phyloP scores from a whole-genome alignment of 208 protist species.

The Acanthamoeba royreba region DNA sequence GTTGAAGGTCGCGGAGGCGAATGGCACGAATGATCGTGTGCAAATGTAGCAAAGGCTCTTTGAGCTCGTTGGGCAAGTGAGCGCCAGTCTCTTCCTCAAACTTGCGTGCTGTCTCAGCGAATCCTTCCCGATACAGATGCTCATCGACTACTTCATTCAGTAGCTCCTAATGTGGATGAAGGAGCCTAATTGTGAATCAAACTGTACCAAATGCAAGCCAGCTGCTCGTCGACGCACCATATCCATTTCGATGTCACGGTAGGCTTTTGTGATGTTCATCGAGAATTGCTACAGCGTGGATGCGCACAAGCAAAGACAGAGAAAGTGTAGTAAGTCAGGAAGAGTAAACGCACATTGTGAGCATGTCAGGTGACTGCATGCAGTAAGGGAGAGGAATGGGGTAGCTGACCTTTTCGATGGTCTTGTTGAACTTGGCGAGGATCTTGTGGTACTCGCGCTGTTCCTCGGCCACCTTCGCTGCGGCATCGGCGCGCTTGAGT shows the following conservation, averaged over 20 bases:
- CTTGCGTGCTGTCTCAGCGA: neutral
- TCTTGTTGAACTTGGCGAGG: conserved; percentile 37
- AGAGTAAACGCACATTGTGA: neutral
- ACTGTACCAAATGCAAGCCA: neutral
- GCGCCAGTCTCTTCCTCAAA: conserved; percentile 7
- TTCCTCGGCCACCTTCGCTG: neutral
- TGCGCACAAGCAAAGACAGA: neutral
- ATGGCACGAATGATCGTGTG: neutral
- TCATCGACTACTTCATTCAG: neutral
- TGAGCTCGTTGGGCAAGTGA: neutral
- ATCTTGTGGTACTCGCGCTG: conserved; percentile 35
- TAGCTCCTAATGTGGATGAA: neutral
- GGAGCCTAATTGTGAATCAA: neutral
- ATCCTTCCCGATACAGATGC: conserved; percentile 1
- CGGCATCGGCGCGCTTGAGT: neutral
- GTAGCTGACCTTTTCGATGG: neutral
- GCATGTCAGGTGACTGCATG: neutral
- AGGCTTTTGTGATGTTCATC: conserved; percentile 9
- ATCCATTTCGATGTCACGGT: conserved; percentile 34
- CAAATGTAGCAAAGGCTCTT: neutral
- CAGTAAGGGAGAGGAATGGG: neutral
- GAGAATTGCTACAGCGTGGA: neutral
- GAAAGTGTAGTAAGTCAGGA: neutral
- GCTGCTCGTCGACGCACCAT: neutral
- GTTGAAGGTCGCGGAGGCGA: neutral